phyloP scores from a whole-genome alignment of 306 rosid genomes.

The Pyrus betulifolia region DNA sequence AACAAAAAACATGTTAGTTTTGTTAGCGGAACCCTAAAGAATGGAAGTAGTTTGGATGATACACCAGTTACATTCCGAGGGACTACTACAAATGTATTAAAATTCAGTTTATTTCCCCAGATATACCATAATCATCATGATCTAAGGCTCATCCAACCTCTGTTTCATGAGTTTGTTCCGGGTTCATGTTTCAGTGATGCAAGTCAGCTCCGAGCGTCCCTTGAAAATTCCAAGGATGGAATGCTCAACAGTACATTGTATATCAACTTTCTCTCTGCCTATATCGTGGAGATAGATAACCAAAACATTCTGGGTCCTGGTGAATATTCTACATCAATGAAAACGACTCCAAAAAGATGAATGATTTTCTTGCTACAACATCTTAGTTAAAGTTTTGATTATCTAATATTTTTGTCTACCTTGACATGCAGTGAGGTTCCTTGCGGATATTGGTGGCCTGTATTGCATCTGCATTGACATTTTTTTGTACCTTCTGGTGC shows the following conservation, averaged over 20 bases:
- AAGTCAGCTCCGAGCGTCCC: conserved; percentile 63
- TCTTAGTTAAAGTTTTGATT: not conserved
- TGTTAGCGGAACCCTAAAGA: conserved; percentile 67
- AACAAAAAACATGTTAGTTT: conserved; percentile 52
- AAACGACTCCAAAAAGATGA: not conserved
- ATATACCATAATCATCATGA: conserved; percentile 58
- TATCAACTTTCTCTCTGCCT: conserved; percentile 76
- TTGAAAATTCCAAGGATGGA: conserved; percentile 68
- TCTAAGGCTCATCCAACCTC: conserved; percentile 82
- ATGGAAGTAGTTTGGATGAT: conserved; percentile 59
- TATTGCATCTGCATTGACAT: conserved; percentile 85
- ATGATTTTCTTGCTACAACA: not conserved
- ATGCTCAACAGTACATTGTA: conserved; percentile 67
- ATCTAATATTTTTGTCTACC: conserved; percentile 19
- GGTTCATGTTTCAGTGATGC: conserved; percentile 67
- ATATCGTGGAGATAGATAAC: conserved; percentile 71
- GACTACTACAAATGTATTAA: conserved; percentile 53
- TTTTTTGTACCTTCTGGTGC: conserved; percentile 79
- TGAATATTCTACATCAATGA: conserved; percentile 19
- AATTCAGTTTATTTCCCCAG: conserved; percentile 75
- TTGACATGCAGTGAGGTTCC: conserved; percentile 73
- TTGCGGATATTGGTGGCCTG: conserved; percentile 95
- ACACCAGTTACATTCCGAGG: conserved; percentile 89
- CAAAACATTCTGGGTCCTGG: conserved; percentile 82
- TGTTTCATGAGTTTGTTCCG: conserved; percentile 85